A percentile compares a stretch with the other conserved stretches of the same genome.
Conservation (phyloP, 2,329 filamentous ascomycete species). For the Fusarium oligoseptatum region DNA sequence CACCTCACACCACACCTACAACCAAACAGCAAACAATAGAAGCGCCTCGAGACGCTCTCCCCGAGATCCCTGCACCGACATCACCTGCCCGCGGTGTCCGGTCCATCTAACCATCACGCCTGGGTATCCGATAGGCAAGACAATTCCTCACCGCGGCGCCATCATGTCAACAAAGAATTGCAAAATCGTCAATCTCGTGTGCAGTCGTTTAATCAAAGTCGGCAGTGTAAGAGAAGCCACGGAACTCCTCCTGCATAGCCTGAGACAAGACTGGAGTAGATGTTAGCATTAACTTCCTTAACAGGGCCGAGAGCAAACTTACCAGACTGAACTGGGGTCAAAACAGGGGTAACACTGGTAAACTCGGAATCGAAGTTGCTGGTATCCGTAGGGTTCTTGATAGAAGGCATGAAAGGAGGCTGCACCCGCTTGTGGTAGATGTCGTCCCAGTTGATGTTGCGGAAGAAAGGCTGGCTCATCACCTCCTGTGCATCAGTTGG, state of each 20-base stretch:
- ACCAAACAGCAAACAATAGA: slow-evolving; percentile 34
- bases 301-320: slow-evolving; percentile 58
- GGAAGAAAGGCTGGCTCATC: slow-evolving; percentile 99
- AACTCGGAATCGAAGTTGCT: slow-evolving; percentile 99
- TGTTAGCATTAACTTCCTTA: slow-evolving; percentile 42
- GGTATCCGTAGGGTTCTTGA: slow-evolving; percentile 95
- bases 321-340: slow-evolving; percentile 98
- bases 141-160: slow-evolving; percentile 44
- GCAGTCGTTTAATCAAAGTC: slow-evolving; percentile 77
- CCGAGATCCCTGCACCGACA: slow-evolving; percentile 35
- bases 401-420: slow-evolving; percentile 89
- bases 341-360: slow-evolving; percentile 95
- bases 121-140: slow-evolving; percentile 49
- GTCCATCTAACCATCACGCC: slow-evolving; percentile 44
- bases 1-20: slow-evolving; percentile 8
- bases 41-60: slow-evolving; percentile 22
- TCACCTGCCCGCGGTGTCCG: slow-evolving; percentile 39
- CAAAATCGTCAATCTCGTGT: slow-evolving; percentile 41
- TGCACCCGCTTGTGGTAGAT: slow-evolving; percentile 95
- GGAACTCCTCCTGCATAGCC: slow-evolving; percentile 99
- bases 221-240: slow-evolving; percentile 96
- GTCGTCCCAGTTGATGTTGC: slow-evolving; percentile 98
- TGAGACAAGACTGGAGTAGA: slow-evolving; percentile 83
- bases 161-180: slow-evolving; percentile 41
- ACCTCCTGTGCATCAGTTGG: slow-evolving; percentile 98